Evolutionary conservation across 495 filamentous ascomycete species (phyloP).

Genomic region (Choiromyces venosus): DNA sequence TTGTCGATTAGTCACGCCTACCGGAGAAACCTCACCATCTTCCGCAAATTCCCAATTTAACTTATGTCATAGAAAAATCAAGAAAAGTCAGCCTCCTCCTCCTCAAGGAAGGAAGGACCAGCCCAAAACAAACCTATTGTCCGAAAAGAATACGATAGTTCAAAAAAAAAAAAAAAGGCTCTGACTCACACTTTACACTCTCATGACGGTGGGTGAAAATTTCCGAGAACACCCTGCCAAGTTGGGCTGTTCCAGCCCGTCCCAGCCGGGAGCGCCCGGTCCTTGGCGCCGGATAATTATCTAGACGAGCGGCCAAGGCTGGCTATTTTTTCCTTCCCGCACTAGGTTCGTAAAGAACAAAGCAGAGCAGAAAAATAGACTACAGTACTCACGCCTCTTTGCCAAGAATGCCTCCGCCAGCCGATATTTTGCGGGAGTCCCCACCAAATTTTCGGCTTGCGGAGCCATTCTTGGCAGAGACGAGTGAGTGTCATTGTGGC

Average conservation of each 20-base stretch:
- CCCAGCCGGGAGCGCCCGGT: not conserved
- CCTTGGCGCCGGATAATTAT: not conserved
- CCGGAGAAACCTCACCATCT: not conserved
- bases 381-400: too few species aligned
- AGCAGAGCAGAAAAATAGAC: too few species aligned
- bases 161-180: too few species aligned
- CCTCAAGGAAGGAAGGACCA: not conserved
- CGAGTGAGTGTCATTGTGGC: too few species aligned
- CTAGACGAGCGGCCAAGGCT: not conserved
- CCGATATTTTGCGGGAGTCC: too few species aligned
- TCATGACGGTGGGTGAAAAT: too few species aligned
- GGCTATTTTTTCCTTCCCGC: too few species aligned
- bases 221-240: too few species aligned
- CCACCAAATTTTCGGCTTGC: too few species aligned
- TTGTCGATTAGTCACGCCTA: not conserved
- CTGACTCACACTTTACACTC: not conserved
- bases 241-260: not conserved
- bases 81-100: not conserved
- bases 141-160: not conserved
- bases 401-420: too few species aligned
- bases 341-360: too few species aligned
- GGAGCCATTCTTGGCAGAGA: too few species aligned
- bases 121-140: not conserved
- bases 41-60: not conserved
- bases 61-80: not conserved